phyloP scores from a whole-genome alignment of 129 eudicot species.

The Scalesia atractyloides region DNA sequence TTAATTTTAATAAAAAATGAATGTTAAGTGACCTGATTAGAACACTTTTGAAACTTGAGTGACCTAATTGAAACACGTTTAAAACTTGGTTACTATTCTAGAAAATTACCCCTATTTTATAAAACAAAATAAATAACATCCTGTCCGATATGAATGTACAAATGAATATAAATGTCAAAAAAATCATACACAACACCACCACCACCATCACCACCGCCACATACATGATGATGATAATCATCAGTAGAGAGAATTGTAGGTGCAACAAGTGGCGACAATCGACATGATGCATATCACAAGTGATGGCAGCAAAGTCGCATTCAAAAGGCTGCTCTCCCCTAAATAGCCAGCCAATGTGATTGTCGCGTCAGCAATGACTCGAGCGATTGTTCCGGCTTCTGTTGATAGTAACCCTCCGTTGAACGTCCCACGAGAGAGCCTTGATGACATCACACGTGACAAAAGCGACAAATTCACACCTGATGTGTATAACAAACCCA shows the following conservation, averaged over 20 bases:
- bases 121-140: not conserved
- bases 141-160: constrained; percentile 28
- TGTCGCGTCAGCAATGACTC: constrained; percentile 90
- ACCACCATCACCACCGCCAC: not conserved
- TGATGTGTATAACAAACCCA: constrained; percentile 19
- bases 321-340: constrained; percentile 64
- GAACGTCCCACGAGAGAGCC: constrained; percentile 97
- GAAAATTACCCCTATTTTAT: too few relatives aligned
- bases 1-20: too few relatives aligned
- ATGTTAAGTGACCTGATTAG: too few relatives aligned
- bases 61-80: too few relatives aligned
- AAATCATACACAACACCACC: constrained; percentile 15
- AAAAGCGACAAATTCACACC: constrained; percentile 88
- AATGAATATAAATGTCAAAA: constrained; percentile 30
- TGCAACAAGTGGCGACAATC: constrained; percentile 76
- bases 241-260: constrained; percentile 83
- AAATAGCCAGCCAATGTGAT: constrained; percentile 76
- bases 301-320: constrained; percentile 74
- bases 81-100: too few relatives aligned
- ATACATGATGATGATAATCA: not conserved
- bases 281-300: constrained; percentile 74
- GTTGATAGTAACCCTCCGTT: constrained; percentile 91
- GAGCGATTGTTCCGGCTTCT: constrained; percentile 95
- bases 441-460: constrained; percentile 96
- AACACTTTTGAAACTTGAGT: too few relatives aligned